A percentile compares a stretch with the other conserved stretches of the same genome.
These are phyloP conservation scores for Exophiala aquamarina DNA, from an alignment of 2,329 filamentous ascomycete species.

Conservation along the genomic window DNA sequence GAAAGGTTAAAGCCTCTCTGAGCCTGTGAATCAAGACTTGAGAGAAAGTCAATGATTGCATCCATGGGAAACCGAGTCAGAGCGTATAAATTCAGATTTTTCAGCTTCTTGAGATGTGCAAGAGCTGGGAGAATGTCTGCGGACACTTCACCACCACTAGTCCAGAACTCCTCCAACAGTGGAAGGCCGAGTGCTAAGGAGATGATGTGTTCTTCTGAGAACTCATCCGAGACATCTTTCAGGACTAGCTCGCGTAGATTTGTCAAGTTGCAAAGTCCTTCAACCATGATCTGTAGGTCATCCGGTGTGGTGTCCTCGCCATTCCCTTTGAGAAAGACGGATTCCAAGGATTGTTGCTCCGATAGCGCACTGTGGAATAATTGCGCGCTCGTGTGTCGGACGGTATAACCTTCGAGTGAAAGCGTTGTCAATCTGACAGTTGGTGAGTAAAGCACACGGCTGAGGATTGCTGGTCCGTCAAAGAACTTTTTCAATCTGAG, in stretches of 20 bases:
- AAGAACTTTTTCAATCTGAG: conserved; percentile 54
- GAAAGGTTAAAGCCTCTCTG: conserved; percentile 34
- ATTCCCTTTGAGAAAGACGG: conserved; percentile 34
- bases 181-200: conserved; percentile 32
- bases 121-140: conserved; percentile 32
- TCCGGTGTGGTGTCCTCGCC: conserved; percentile 27
- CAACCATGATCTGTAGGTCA: conserved; percentile 33
- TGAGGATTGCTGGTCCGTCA: conserved; percentile 45
- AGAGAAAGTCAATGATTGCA: conserved; percentile 35
- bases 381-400: conserved; percentile 23
- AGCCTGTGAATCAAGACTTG: conserved; percentile 27
- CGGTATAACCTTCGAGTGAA: conserved; percentile 32
- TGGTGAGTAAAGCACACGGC: conserved; percentile 29
- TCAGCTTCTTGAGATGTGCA: conserved; percentile 30
- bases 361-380: conserved; percentile 33
- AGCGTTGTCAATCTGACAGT: conserved; percentile 32
- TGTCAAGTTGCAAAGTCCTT: conserved; percentile 31
- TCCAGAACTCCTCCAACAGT: conserved; percentile 35
- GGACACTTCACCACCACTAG: conserved; percentile 33
- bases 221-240: conserved; percentile 36
- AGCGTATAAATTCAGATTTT: conserved; percentile 33
- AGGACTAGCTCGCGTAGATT: conserved; percentile 35
- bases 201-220: conserved; percentile 33
- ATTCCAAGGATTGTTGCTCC: conserved; percentile 31
- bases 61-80: conserved; percentile 34